These are phyloP conservation scores for Ophiostoma sp. DNA, from an alignment of 2,329 filamentous ascomycete genomes.

Conservation along the genomic window DNA sequence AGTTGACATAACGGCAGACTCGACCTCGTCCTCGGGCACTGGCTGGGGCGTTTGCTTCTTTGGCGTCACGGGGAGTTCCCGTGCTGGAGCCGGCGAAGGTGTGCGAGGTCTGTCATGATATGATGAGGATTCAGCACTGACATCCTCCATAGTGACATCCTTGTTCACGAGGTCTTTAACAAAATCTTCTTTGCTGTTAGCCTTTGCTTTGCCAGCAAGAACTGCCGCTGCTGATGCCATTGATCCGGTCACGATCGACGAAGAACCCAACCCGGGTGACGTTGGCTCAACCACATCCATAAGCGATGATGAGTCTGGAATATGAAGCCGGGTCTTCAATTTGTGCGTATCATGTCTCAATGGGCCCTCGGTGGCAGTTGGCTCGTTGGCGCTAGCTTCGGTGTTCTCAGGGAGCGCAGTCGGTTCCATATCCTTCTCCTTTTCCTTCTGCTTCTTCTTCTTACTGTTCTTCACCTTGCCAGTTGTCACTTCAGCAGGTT, in stretches of 20 bases:
- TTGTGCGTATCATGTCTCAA: neutral
- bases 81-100: neutral
- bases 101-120: neutral
- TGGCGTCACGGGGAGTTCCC: neutral
- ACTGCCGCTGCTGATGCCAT: neutral
- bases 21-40: slow-evolving; percentile 7
- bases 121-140: neutral
- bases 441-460: too few relatives aligned
- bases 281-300: neutral
- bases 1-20: slow-evolving; percentile 27
- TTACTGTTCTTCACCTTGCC: too few relatives aligned
- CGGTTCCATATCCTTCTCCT: neutral
- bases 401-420: neutral
- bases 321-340: neutral
- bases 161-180: neutral
- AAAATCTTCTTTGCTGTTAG: neutral
- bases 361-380: neutral
- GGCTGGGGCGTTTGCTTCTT: neutral
- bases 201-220: neutral
- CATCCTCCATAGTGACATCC: neutral
- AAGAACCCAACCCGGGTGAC: neutral
- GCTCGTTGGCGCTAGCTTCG: neutral
- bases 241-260: neutral
- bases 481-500: neutral
- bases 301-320: neutral